These are phyloP conservation scores for Eucalyptus albens DNA, from an alignment of 345 rosid species.

Conservation along the genomic window DNA sequence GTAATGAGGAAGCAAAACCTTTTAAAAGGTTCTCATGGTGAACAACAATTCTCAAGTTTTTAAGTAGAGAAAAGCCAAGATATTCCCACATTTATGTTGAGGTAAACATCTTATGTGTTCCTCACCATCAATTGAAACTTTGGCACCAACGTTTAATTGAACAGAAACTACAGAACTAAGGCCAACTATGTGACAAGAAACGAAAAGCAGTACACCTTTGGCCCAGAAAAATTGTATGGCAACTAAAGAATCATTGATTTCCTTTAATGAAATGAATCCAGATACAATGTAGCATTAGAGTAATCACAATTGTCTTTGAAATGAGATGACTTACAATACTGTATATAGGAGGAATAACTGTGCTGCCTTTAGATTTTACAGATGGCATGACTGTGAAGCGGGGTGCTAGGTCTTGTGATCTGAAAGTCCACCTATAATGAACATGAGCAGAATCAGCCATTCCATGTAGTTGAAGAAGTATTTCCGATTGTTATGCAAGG, in stretches of 20 bases:
- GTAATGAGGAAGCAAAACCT: background rate
- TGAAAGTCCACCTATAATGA: conserved; percentile 70
- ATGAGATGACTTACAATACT: conserved; percentile 44
- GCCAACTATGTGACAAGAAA: background rate
- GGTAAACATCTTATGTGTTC: background rate
- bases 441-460: background rate
- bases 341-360: conserved; percentile 57
- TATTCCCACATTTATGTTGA: background rate
- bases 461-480: background rate
- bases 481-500: background rate
- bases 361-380: conserved; percentile 37
- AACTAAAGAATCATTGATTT: background rate
- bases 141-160: background rate
- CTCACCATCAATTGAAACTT: background rate
- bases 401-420: conserved; percentile 81
- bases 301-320: background rate
- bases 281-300: background rate
- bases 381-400: conserved; percentile 74
- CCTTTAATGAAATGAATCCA: background rate
- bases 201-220: background rate
- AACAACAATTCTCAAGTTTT: background rate
- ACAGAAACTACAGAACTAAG: background rate
- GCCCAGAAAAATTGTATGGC: background rate
- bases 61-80: background rate
- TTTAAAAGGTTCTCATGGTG: background rate